Evolutionary conservation across 805 yeast genomes (phyloP), one percentile per base, ranked within the genome.

Genomic region (Saccharomycopsis fodiens): DNA sequence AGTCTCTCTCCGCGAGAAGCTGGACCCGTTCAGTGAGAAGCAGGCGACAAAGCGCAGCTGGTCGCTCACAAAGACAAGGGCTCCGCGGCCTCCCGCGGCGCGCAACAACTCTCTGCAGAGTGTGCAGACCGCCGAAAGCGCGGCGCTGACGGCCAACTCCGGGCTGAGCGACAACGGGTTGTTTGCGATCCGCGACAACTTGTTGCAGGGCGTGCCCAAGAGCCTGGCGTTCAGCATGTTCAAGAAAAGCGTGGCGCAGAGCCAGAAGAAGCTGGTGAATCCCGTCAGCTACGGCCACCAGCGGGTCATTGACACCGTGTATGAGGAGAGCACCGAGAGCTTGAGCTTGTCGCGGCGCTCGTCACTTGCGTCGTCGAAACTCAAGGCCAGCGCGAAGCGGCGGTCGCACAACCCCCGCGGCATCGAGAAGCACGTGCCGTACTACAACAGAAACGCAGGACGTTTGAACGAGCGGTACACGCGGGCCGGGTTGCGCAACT

Each of bases 241-340:
- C 20, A 32, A 32, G 12, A 32, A 10, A 17, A 32, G 36, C 15
- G 15, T 32, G 5, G 17, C 20, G 15, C 20, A 15, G 20, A 25
- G 10, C 10, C 29, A 25, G 10, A 25, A 25, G 29, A 25, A 10
- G 10, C 19, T 10, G 15, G 36, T 15, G 19, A 38, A 38, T 19
- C 29, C 16, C 4, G 19, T 13, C n/a, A 15, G 20, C 16, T 27
- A 29, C 25, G 23, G 45, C 2, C 25, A 47, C 25, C 40, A 45
- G 30, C 30, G 54, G 29, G 50, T 51, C 6, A 51, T 51, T 29
- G 54, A 51, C 22, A 51, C 54, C 3, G 54, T 51, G 27, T 51
- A 51, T 36, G 54, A 51, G 39, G 54, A 51, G 39, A 45, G 50
- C 25, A 23, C 16, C 2, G 51, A 43, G 22, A 44, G 43, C 21